phyloP scores from a whole-genome alignment of 2,329 filamentous ascomycete genomes.

The Sclerotinia minor region DNA sequence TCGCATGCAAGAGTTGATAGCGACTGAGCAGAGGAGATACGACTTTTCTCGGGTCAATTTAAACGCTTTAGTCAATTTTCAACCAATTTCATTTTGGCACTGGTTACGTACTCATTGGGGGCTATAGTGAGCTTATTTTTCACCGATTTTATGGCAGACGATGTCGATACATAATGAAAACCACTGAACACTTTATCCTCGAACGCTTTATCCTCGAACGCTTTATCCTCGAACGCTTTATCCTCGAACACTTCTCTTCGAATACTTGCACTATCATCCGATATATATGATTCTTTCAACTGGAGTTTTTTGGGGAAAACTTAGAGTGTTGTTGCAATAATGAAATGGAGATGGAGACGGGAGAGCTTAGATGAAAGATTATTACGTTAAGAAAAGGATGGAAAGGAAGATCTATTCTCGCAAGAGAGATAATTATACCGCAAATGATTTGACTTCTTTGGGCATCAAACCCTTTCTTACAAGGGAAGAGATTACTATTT shows the following conservation, averaged over 20 bases:
- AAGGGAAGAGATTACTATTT: not conserved
- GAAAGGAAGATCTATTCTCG: not conserved
- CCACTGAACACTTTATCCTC: not conserved
- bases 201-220: not conserved
- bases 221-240: not conserved
- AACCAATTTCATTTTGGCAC: conserved; percentile 52
- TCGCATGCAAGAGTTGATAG: conserved; percentile 62
- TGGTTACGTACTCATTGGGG: conserved; percentile 56
- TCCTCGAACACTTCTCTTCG: no score
- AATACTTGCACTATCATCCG: not conserved
- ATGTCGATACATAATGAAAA: not conserved
- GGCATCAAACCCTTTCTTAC: not conserved
- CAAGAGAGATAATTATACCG: not conserved
- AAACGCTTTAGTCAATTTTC: conserved; percentile 53
- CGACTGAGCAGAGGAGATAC: conserved; percentile 68
- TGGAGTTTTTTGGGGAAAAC: not conserved
- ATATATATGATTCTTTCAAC: not conserved
- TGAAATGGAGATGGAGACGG: not conserved
- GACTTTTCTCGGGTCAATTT: conserved; percentile 62
- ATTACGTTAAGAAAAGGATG: no score
- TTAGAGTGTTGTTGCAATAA: not conserved
- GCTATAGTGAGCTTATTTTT: not conserved
- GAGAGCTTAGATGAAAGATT: not conserved
- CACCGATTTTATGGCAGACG: not conserved
- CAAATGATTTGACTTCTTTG: not conserved